Conservation (phyloP, 257 asterid species). For the Scutellaria baicalensis region DNA sequence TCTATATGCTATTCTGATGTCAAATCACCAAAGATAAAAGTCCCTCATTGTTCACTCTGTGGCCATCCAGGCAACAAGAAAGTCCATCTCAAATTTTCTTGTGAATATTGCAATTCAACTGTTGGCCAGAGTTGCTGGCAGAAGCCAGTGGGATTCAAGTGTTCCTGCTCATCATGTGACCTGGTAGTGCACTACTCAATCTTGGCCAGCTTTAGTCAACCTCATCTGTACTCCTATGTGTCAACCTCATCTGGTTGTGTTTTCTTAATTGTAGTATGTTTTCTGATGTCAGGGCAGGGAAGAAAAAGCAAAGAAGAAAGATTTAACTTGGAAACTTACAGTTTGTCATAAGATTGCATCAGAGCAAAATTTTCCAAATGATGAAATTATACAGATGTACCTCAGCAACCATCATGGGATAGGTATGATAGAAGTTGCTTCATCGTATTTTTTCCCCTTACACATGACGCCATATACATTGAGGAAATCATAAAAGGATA, state of each 20-base stretch:
- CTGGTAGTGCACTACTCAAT: constrained; percentile 32
- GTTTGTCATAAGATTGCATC: constrained; percentile 70
- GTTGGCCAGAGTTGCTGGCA: constrained; percentile 49
- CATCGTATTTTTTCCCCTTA: background rate
- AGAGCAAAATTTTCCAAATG: constrained; percentile 57
- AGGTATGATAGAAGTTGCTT: constrained; percentile 33
- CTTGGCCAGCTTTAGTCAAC: background rate
- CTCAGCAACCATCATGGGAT: constrained; percentile 35
- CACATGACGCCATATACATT: background rate
- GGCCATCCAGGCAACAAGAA: constrained; percentile 94
- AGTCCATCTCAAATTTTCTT: constrained; percentile 64
- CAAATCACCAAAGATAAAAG: constrained; percentile 38
- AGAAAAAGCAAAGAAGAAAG: constrained; percentile 56
- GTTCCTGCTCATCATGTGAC: constrained; percentile 66
- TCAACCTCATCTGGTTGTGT: background rate
- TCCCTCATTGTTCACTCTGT: constrained; percentile 81
- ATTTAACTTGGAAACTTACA: constrained; percentile 51
- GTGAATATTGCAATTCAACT: constrained; percentile 52
- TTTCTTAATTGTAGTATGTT: constrained; percentile 12
- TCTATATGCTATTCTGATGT: constrained; percentile 24
- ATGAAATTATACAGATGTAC: constrained; percentile 66
- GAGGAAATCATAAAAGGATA: background rate
- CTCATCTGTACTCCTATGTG: background rate
- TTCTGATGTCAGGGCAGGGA: constrained; percentile 53
- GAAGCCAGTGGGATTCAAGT: constrained; percentile 66